Conservation (phyloP, 192 early-diverging fungal species). For the Paraglomus brasilianum region DNA sequence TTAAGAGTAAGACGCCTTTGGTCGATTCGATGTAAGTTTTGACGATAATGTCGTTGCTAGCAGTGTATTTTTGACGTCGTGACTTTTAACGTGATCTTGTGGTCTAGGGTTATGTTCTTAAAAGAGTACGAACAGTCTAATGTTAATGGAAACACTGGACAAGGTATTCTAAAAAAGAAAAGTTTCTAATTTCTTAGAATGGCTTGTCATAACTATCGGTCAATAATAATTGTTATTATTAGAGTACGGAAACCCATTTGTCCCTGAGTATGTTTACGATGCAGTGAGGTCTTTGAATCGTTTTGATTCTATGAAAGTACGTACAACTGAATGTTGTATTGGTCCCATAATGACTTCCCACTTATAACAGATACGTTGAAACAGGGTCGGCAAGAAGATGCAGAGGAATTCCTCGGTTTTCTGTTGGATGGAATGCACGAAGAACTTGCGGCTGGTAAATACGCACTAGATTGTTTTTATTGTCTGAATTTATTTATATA, state of each 20-base stretch:
- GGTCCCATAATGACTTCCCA: neutral
- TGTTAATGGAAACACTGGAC: slow-evolving; percentile 17
- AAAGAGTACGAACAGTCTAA: slow-evolving; percentile 53
- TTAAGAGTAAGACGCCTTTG: slow-evolving; percentile 77
- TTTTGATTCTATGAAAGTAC: slow-evolving; percentile 75
- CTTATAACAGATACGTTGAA: neutral
- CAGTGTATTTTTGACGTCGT: neutral
- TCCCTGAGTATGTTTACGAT: slow-evolving; percentile 92
- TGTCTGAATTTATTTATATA: neutral
- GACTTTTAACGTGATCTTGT: neutral
- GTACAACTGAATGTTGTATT: neutral
- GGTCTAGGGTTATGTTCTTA: slow-evolving; percentile 56
- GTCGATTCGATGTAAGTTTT: slow-evolving; percentile 78
- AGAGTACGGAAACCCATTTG: slow-evolving; percentile 73
- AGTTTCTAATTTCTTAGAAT: too few relatives aligned
- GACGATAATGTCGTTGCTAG: neutral
- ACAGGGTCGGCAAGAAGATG: slow-evolving; percentile 88
- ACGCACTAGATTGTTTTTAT: slow-evolving; percentile 26
- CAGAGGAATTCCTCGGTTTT: slow-evolving; percentile 94
- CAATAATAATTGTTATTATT: slow-evolving; percentile 31
- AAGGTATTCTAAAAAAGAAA: neutral
- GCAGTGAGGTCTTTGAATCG: slow-evolving; percentile 75
- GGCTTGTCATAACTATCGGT: neutral
- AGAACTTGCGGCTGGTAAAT: slow-evolving; percentile 61
- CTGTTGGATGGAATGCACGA: slow-evolving; percentile 94